Conservation (phyloP, 2,329 filamentous ascomycete species). For the Pyricularia grisea region DNA sequence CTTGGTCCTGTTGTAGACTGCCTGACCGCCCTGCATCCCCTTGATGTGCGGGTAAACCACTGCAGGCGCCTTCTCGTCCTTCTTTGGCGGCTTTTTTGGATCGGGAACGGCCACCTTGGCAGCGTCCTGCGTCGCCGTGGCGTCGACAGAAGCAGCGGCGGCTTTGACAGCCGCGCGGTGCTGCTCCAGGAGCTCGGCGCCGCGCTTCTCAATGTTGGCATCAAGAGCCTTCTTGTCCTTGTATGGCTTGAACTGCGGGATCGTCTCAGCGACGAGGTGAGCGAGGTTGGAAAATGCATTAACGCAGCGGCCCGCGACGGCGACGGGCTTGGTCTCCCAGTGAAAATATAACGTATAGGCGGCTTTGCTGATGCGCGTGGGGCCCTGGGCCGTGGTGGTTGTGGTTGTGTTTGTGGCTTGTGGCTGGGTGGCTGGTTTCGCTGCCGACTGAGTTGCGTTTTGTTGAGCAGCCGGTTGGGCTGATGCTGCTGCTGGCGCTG, state of each 20-base stretch:
- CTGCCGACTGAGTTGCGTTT: background rate
- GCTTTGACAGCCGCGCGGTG: background rate
- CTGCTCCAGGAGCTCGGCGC: background rate
- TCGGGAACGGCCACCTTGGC: background rate
- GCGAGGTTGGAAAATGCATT: background rate
- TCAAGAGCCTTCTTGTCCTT: background rate
- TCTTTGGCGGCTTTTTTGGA: background rate
- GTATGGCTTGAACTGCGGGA: background rate
- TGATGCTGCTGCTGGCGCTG: too few relatives aligned
- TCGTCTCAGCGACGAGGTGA: background rate
- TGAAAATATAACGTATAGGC: background rate
- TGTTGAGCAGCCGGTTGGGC: background rate
- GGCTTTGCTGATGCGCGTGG: background rate
- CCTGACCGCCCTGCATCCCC: background rate
- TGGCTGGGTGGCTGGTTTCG: background rate
- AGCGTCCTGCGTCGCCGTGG: background rate
- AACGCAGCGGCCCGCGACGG: background rate
- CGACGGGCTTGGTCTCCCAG: background rate
- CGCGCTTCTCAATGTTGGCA: background rate
- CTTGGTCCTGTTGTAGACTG: background rate
- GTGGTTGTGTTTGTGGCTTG: background rate
- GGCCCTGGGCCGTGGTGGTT: background rate
- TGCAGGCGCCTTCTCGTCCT: background rate
- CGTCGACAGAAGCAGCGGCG: background rate
- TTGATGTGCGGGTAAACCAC: background rate